phyloP scores from a whole-genome alignment of 805 yeast species.

The Kregervanrija pseudodelftensis region DNA sequence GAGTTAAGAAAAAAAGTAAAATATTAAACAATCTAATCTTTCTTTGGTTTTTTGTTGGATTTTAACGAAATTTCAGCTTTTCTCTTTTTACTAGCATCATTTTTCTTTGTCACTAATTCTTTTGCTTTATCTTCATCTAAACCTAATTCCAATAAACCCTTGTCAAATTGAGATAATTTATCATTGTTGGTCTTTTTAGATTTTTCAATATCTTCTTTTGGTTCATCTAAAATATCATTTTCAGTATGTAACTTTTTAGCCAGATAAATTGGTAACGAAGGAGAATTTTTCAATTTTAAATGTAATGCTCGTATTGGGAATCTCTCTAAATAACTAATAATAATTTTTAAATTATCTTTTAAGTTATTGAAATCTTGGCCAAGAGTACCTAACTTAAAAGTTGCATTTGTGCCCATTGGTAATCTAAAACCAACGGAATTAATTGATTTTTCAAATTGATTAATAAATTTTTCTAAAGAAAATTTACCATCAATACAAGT shows the following conservation, averaged over 20 bases:
- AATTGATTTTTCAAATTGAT: slow-evolving; percentile 53
- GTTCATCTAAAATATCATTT: slow-evolving; percentile 38
- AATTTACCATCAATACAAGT: slow-evolving; percentile 18
- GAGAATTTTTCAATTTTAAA: slow-evolving; percentile 64
- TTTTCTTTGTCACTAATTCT: slow-evolving; percentile 51
- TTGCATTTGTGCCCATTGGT: slow-evolving; percentile 67
- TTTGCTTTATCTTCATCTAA: slow-evolving; percentile 65
- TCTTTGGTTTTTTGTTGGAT: slow-evolving; percentile 1
- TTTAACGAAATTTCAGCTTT: slow-evolving; percentile 1
- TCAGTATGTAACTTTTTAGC: slow-evolving; percentile 45
- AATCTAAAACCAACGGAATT: slow-evolving; percentile 54
- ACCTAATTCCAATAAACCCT: slow-evolving; percentile 74
- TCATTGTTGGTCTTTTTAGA: slow-evolving; percentile 18
- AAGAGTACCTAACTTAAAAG: slow-evolving; percentile 58
- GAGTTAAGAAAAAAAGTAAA: neutral
- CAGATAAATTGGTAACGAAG: slow-evolving; percentile 78
- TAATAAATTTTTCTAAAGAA: slow-evolving; percentile 43
- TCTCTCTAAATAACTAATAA: slow-evolving; percentile 38
- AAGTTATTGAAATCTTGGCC: slow-evolving; percentile 41
- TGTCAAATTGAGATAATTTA: slow-evolving; percentile 53
- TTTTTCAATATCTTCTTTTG: slow-evolving; percentile 11
- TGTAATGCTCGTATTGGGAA: slow-evolving; percentile 49
- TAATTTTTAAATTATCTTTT: slow-evolving; percentile 52
- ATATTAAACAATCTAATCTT: neutral
- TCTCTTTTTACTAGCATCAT: slow-evolving; percentile 26